Conservation (phyloP, 2,329 filamentous ascomycete genomes). For the Periconia sp. region DNA sequence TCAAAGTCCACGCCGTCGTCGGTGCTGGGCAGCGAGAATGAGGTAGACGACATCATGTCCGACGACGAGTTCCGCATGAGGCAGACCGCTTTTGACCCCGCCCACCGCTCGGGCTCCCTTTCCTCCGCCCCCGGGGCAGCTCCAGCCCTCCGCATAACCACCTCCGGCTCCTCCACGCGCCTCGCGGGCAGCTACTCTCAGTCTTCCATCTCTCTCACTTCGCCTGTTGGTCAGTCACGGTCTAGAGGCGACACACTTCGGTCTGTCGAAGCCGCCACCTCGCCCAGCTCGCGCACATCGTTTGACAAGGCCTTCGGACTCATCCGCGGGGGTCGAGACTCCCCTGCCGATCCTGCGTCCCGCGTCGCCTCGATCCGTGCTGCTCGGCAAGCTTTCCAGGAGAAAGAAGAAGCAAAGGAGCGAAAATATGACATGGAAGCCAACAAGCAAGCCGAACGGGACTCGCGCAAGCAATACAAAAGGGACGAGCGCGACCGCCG, state of each 20-base stretch:
- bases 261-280: constrained; percentile 54
- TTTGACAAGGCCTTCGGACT: constrained; percentile 63
- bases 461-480: constrained; percentile 53
- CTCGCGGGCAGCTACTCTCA: constrained; percentile 58
- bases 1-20: constrained; percentile 58
- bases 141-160: constrained; percentile 41
- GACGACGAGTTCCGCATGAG: constrained; percentile 53
- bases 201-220: constrained; percentile 58
- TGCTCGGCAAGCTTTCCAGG: constrained; percentile 62
- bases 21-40: constrained; percentile 52
- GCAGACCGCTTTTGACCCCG: constrained; percentile 45
- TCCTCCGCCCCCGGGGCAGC: constrained; percentile 49
- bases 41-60: constrained; percentile 53
- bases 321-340: constrained; percentile 56
- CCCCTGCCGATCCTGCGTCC: constrained; percentile 56
- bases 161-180: constrained; percentile 51
- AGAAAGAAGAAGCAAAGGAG: constrained; percentile 64
- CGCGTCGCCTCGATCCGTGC: constrained; percentile 63
- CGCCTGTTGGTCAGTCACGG: constrained; percentile 46
- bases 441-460: constrained; percentile 52
- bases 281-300: constrained; percentile 61
- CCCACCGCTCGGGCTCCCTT: constrained; percentile 52
- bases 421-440: constrained; percentile 61
- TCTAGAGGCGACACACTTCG: constrained; percentile 58
- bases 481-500: constrained; percentile 49